phyloP scores from a whole-genome alignment of 345 rosid genomes.

The Eucalyptus leucophloia region DNA sequence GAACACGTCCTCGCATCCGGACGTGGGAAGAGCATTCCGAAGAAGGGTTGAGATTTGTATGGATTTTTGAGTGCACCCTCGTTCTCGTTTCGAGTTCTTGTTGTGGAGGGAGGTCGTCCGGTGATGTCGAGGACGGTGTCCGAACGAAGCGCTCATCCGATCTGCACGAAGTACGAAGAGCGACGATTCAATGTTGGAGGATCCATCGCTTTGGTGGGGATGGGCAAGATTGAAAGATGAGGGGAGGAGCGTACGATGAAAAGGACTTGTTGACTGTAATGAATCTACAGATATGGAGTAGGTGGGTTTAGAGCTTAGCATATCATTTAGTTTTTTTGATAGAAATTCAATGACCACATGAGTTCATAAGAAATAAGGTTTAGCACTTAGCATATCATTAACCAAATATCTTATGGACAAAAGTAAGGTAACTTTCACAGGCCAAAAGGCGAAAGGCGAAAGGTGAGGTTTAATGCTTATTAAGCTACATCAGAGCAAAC shows the following conservation, averaged over 20 bases:
- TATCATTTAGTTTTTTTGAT: background rate
- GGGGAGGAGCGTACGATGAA: background rate
- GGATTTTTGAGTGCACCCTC: background rate
- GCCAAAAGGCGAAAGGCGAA: background rate
- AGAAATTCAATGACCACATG: background rate
- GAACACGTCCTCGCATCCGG: background rate
- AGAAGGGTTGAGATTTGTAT: background rate
- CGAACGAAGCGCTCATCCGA: background rate
- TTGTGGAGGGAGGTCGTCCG: background rate
- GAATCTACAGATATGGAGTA: background rate
- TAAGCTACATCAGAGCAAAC: background rate
- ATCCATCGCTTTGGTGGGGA: background rate
- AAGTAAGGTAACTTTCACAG: background rate
- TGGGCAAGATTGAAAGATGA: background rate
- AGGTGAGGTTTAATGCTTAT: background rate
- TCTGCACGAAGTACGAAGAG: background rate
- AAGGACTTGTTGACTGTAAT: background rate
- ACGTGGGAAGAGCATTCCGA: background rate
- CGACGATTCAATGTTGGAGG: background rate
- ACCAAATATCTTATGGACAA: background rate
- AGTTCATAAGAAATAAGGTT: background rate
- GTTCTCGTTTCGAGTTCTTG: background rate
- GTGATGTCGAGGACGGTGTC: background rate
- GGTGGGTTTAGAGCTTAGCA: background rate
- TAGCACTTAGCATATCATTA: background rate